These are phyloP conservation scores for Chlorella sp. DNA, from an alignment of 139 green algal species.

Conservation along the genomic window DNA sequence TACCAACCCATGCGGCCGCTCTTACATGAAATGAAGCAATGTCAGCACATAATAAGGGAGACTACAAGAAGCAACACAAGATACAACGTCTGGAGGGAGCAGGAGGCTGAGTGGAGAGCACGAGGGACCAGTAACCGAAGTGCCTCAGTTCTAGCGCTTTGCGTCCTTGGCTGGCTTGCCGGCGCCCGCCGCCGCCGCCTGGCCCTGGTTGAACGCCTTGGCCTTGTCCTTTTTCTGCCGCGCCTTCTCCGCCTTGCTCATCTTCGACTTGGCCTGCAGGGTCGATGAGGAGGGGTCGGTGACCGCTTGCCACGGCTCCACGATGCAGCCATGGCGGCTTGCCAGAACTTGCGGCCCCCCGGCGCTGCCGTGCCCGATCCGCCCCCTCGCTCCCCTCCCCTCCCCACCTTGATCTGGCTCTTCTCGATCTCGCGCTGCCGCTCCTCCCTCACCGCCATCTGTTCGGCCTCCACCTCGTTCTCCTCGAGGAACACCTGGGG, in stretches of 20 bases:
- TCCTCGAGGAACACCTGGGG: constrained; percentile 81
- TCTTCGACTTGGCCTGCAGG: constrained; percentile 85
- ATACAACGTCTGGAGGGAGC: too few relatives aligned
- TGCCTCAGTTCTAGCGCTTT: constrained; percentile 69
- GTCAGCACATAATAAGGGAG: too few relatives aligned
- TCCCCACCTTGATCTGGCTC: constrained; percentile 62
- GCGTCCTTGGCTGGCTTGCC: constrained; percentile 69
- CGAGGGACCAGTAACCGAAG: too few relatives aligned
- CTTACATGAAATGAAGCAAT: too few relatives aligned
- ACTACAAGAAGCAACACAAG: too few relatives aligned
- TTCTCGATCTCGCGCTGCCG: constrained; percentile 71
- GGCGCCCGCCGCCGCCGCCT: constrained; percentile 7
- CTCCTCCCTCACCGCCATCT: constrained; percentile 70
- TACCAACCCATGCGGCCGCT: too few relatives aligned
- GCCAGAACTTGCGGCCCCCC: too few relatives aligned
- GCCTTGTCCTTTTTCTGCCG: constrained; percentile 83
- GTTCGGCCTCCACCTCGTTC: constrained; percentile 69
- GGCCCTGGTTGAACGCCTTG: constrained; percentile 62
- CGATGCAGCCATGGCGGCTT: too few relatives aligned
- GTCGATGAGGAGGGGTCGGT: too few relatives aligned
- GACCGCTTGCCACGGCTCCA: too few relatives aligned
- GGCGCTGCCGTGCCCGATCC: too few relatives aligned
- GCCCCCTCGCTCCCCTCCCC: neutral
- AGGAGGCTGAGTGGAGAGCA: too few relatives aligned
- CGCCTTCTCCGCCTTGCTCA: constrained; percentile 90